A percentile compares a stretch with the other conserved stretches of the same genome.
phyloP scores from a whole-genome alignment of 805 yeast genomes.

The Naumovozyma castellii region DNA sequence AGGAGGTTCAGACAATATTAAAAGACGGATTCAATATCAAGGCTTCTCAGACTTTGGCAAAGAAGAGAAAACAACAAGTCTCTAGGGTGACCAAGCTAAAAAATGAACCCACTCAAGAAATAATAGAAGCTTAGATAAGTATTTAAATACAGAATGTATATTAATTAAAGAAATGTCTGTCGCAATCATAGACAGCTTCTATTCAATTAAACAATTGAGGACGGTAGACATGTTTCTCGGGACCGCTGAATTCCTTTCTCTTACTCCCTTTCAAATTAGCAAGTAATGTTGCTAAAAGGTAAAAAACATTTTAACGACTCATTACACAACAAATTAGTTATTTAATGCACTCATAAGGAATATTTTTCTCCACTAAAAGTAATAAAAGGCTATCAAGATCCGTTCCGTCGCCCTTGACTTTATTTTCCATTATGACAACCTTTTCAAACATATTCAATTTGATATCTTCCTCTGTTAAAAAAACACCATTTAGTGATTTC shows the following conservation, averaged over 20 bases:
- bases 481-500: conserved; percentile 65
- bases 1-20: conserved; percentile 77
- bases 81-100: conserved; percentile 11
- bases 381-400: conserved; percentile 2
- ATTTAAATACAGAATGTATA: background rate
- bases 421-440: conserved; percentile 8
- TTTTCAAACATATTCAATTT: conserved; percentile 18
- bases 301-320: no score
- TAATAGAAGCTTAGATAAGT: conserved; percentile 14
- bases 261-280: no score
- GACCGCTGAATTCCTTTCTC: no score
- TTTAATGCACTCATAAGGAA: conserved; percentile 13
- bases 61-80: conserved; percentile 32
- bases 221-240: no score
- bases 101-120: conserved; percentile 20
- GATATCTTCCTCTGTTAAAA: conserved; percentile 52
- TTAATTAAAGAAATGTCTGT: background rate
- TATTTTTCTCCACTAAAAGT: conserved; percentile 4
- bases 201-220: no score
- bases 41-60: conserved; percentile 47
- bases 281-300: no score
- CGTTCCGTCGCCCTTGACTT: conserved; percentile 1
- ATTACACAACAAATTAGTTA: no score
- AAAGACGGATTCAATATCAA: conserved; percentile 81
- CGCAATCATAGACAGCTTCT: no score